These are phyloP conservation scores for Aegilops sharonensis DNA, from an alignment of 176 grass and related monocot species.

Conservation along the genomic window DNA sequence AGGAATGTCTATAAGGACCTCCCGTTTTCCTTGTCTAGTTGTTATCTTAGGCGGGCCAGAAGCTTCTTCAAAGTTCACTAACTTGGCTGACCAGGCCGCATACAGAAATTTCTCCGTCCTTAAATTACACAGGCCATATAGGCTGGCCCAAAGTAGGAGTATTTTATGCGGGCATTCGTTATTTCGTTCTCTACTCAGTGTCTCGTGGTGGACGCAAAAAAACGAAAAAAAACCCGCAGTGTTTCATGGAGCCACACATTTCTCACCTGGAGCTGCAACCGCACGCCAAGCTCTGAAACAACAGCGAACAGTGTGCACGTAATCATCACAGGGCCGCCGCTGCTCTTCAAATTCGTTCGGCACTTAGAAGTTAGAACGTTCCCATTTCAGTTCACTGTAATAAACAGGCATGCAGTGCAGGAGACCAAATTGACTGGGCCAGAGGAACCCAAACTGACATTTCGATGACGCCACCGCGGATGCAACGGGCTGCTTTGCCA, in stretches of 20 bases:
- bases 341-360: not conserved
- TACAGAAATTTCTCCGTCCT: not conserved
- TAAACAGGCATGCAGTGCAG: not conserved
- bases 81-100: not conserved
- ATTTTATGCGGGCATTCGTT: too few relatives aligned
- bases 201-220: too few relatives aligned
- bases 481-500: not conserved
- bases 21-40: too few relatives aligned
- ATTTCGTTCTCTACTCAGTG: too few relatives aligned
- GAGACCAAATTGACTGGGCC: conserved; percentile 18
- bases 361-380: not conserved
- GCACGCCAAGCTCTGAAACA: not conserved
- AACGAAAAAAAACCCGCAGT: too few relatives aligned
- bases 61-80: not conserved
- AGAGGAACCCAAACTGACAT: not conserved
- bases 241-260: not conserved
- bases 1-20: too few relatives aligned
- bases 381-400: not conserved
- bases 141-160: not conserved
- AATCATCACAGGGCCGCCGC: not conserved
- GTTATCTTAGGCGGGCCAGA: not conserved
- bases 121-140: not conserved
- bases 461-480: not conserved
- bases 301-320: not conserved
- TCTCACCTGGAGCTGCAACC: not conserved